Base-by-base conservation (phyloP, 495 filamentous ascomycete genomes). In the Lophium mytilinum region DNA sequence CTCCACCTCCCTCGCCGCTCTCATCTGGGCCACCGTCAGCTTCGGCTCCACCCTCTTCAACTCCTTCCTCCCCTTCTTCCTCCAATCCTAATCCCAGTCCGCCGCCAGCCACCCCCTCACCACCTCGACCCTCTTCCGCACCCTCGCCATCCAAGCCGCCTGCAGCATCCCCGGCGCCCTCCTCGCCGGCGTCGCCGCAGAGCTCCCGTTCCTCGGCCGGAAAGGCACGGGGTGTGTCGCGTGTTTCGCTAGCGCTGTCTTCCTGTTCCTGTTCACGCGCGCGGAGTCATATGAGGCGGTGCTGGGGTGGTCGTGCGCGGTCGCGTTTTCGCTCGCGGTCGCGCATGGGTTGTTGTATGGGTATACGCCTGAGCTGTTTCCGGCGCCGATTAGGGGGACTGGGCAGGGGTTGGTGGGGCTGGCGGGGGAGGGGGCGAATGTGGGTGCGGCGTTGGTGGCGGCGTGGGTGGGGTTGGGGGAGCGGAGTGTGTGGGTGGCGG, bases 21-120 rank as follows among this genome's bases (percentile, higher is more conserved):
- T 59, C 53, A 18, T 40, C 53, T 82, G 79, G 79, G 61, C 73
- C 40, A 81, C 77, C 30, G 80, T 82, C 43, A 78, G 79, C 34
- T 78, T 82, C 76, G 78, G 73, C 33, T 82, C 78, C 55, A 77
- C 78, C 3, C 75, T 82, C 18, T 82, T 80, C 77, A 82, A 81
- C 62, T 75, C 78, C 17, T 82, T 82, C 68, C 68, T 45, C 41
- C 41, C 41, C 15, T 45, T 45, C 41, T 45, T 14, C 41, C 12
- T 45, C 9, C 9, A 45, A 15, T 17, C 19, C 15, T 8, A 45
- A 19, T 9, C 6, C 14, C 15, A n/a, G n/a, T n/a, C n/a, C n/a
- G n/a, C n/a, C n/a, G n/a, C n/a, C n/a, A n/a, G 9, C 19, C 41
- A 45, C 9, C 81, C 41, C 8, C 1, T n/a, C 6, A 14, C 41